Evolutionary conservation across 2,329 filamentous ascomycete species (phyloP).

Genomic region (Colletotrichum navitas): DNA sequence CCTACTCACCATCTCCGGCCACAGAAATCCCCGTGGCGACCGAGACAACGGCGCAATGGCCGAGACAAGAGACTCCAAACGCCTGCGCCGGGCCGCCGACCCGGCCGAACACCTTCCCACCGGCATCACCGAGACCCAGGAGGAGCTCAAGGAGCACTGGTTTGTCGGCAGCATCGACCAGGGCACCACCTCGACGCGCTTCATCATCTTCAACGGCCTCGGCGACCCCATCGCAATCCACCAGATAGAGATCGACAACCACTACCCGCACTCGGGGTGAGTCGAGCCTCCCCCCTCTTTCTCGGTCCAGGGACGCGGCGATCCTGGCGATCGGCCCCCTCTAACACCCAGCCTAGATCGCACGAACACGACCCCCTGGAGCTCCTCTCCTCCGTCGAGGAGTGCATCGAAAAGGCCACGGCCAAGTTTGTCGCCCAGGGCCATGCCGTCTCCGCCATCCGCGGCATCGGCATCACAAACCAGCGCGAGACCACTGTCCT

Average conservation of each 20-base stretch:
- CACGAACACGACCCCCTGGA: constrained; percentile 89
- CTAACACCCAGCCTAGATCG: constrained; percentile 69
- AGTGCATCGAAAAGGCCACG: constrained; percentile 83
- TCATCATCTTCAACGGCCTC: constrained; percentile 87
- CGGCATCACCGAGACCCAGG: constrained; percentile 50
- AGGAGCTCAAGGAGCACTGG: constrained; percentile 58
- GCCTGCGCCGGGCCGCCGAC: constrained; percentile 33
- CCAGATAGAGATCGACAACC: constrained; percentile 88
- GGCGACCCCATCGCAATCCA: constrained; percentile 85
- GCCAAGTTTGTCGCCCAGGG: constrained; percentile 79
- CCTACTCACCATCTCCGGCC: constrained; percentile 11
- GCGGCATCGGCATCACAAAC: constrained; percentile 87
- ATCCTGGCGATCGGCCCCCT: background rate
- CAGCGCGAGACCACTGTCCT: constrained; percentile 90
- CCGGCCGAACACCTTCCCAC: constrained; percentile 47
- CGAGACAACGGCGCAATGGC: constrained; percentile 25
- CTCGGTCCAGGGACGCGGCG: constrained; percentile 11
- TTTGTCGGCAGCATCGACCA: constrained; percentile 93
- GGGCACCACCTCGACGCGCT: constrained; percentile 89
- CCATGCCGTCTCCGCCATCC: constrained; percentile 76
- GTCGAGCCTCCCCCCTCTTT: constrained; percentile 48
- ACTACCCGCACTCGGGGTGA: constrained; percentile 87
- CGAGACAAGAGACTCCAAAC: constrained; percentile 36
- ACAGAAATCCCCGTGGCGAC: background rate
- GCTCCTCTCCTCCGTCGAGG: constrained; percentile 79